Percentiles rank a stretch among this genome's conserved stretches.
These are phyloP conservation scores for Noccaea bulbosa DNA, from an alignment of 345 rosid species.

Conservation along the genomic window DNA sequence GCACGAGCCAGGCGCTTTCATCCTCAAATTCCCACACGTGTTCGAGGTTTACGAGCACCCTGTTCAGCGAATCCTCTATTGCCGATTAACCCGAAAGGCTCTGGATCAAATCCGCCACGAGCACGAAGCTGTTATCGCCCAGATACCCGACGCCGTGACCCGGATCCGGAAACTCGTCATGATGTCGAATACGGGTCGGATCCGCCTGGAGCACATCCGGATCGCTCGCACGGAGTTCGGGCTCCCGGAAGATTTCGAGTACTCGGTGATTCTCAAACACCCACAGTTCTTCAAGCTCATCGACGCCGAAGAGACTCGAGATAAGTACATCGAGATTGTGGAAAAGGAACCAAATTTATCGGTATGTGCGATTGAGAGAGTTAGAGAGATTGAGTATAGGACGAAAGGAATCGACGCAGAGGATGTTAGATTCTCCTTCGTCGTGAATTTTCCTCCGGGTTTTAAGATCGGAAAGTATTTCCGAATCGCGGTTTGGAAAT, in stretches of 20 bases:
- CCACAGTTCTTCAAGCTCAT: constrained; percentile 68
- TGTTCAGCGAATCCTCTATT: constrained; percentile 75
- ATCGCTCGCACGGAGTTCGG: constrained; percentile 84
- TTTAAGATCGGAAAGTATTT: constrained; percentile 92
- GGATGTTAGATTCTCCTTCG: constrained; percentile 79
- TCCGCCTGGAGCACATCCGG: constrained; percentile 80
- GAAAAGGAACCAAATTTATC: constrained; percentile 58
- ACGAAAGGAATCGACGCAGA: constrained; percentile 81
- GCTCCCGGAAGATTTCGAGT: constrained; percentile 89
- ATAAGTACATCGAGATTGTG: constrained; percentile 83
- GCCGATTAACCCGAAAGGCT: constrained; percentile 72
- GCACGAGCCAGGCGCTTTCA: constrained; percentile 70
- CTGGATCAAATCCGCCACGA: constrained; percentile 69
- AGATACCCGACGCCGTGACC: constrained; percentile 65
- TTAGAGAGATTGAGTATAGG: constrained; percentile 87
- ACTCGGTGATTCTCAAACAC: constrained; percentile 70
- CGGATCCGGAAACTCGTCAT: constrained; percentile 75
- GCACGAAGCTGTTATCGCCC: constrained; percentile 61
- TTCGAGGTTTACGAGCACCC: constrained; percentile 94
- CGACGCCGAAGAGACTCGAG: constrained; percentile 74
- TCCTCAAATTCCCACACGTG: constrained; percentile 85
- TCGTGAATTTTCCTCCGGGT: constrained; percentile 87
- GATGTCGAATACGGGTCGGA: constrained; percentile 79
- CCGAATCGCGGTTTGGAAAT: constrained; percentile 91
- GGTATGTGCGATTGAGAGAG: constrained; percentile 73